Base-by-base conservation (phyloP, 805 yeast species). In the Lachancea sp. region DNA sequence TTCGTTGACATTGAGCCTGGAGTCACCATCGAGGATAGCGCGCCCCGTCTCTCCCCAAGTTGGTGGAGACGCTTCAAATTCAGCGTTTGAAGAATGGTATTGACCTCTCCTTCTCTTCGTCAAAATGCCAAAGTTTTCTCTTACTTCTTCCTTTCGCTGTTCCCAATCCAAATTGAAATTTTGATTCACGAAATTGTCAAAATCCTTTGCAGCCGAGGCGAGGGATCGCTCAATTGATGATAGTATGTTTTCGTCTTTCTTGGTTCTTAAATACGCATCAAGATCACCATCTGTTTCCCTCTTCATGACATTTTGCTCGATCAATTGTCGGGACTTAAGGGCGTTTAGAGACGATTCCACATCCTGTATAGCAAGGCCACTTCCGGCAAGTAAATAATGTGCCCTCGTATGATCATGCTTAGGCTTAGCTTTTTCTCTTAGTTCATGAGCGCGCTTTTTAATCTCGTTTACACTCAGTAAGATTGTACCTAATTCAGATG, bases 381-480 rank as follows among this genome's bases (percentile, higher is more conserved):
- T 82, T 1, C 89, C 84, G 5, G 96, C 96, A 32, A 90, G 67
- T 29, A 92, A 66, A 59, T 92, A 92, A 56, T 92, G 97, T 2
- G 85, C 92, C 52, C 78, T 80, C 2, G 87, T 80, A 53, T 68
- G 70, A 8, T 53, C 50, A 32, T 67, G 66, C 11, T 58, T 52
- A 15, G 56, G 56, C 26, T 68, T 71, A 15, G 56, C 59, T n/a
- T 59, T 58, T 42, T 69, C 72, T 41, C 87, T 69, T 52, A 81
- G 65, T 34, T 69, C 74, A 40, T 68, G 69, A 0, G 90, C 80
- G 45, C 81, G 75, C 51, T 78, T 74, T 50, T 78, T 78, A 56
- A 90, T 75, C 65, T 89, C 97, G 45, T 72, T 74, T 42, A 88
- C 71, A 17, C 94, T 85, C 46, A 88, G 70, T 59, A 84, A 87